Base-by-base conservation (phyloP, 169 alveolate species). In the Theileria annulata region DNA sequence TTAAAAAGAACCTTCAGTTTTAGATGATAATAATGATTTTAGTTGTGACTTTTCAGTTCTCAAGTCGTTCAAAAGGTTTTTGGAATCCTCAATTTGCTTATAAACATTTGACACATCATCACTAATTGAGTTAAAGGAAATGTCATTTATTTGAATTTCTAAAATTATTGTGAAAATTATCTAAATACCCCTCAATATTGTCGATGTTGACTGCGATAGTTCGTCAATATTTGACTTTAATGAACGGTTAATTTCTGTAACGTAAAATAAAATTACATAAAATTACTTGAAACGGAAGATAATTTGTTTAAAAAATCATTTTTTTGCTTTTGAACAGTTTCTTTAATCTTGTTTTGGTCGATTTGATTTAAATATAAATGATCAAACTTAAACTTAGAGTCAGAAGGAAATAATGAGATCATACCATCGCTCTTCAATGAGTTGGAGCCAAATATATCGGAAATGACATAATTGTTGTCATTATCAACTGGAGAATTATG, bases 141-240 rank as follows among this genome's bases (percentile, higher is more conserved):
- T 72, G 21, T 72, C 71, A 25, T 72, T 72, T 25, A 49, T 58
- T 72, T 72, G 72, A n/a, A 72, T 58, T 72, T 72, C 79, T 72
- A 30, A 13, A 58, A 56, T n/a, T 58, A 23, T 62, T 28, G 5
- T 8, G 6, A 19, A 1, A 54, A 54, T 17, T n/a, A 17, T 58
- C 25, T 3, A 13, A n/a, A 28, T 58, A 72, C 79, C 74, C 2
- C 35, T 5, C 59, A 35, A 19, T 49, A 51, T 25, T 19, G 33
- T 21, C 5, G 56, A 42, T 17, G 70, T 51, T 15, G 71, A 72
- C 10, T 72, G 75, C 25, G 47, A 19, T 33, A 72, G 8, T 9
- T 72, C 58, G 30, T 72, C 42, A 23, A 72, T 72, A 30, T 6
- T 37, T 72, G 79, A 56, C 13, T 72, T 15, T 42, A 72, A 30